A percentile compares a stretch with the other conserved stretches of the same genome.
Conservation (phyloP, 2,329 filamentous ascomycete genomes). For the Colletotrichum sidae region DNA sequence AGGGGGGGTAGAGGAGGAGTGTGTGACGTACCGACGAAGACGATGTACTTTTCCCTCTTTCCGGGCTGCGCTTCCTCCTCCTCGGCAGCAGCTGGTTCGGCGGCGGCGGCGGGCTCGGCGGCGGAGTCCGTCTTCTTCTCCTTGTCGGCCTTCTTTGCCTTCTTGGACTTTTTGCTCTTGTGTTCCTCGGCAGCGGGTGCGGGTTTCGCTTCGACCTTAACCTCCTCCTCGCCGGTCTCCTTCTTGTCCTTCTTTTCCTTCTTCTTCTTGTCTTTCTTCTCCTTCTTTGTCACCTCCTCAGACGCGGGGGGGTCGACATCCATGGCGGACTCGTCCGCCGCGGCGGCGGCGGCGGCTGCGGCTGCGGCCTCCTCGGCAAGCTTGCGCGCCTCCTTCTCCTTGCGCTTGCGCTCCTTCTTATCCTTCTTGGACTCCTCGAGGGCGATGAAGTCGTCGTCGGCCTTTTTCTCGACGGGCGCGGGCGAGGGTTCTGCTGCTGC, state of each 20-base stretch:
- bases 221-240: not conserved
- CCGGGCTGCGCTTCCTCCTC: constrained; percentile 6
- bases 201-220: constrained; percentile 35
- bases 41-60: constrained; percentile 74
- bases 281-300: constrained; percentile 40
- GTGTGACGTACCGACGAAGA: constrained; percentile 72
- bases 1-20: constrained; percentile 1
- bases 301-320: constrained; percentile 28
- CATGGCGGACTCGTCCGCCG: constrained; percentile 28
- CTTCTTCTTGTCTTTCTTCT: constrained; percentile 46
- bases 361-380: constrained; percentile 23
- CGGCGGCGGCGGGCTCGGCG: constrained; percentile 15
- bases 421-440: constrained; percentile 38
- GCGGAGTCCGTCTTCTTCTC: constrained; percentile 36
- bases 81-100: constrained; percentile 28
- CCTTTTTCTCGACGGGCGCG: not conserved
- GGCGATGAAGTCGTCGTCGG: constrained; percentile 26
- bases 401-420: constrained; percentile 47
- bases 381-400: constrained; percentile 39
- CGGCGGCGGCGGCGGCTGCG: constrained; percentile 16
- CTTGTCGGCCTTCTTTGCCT: constrained; percentile 42
- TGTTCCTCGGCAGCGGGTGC: constrained; percentile 46
- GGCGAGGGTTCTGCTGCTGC: not conserved
- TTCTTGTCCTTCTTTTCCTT: constrained; percentile 38
- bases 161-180: constrained; percentile 43